Conservation (phyloP, 495 filamentous ascomycete genomes). For the Trichodelitschia bisporula region DNA sequence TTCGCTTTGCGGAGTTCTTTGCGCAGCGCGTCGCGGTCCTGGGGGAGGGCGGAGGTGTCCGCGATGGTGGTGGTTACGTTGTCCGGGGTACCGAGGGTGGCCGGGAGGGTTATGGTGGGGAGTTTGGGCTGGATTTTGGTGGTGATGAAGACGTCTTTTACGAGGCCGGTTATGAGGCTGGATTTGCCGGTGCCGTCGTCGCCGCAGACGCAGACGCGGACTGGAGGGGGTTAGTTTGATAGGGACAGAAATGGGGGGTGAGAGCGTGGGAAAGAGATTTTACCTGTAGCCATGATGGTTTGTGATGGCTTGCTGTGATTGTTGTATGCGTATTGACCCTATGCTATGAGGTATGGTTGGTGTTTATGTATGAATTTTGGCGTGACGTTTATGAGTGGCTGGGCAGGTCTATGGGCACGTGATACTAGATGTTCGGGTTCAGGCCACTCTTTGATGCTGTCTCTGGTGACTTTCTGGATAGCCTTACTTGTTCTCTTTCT, state of each 20-base stretch:
- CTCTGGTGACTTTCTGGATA: no score
- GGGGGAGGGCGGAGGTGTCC: conserved; percentile 85
- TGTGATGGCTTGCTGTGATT: no score
- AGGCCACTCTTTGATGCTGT: no score
- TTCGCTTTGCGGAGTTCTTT: conserved; percentile 93
- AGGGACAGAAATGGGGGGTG: background rate
- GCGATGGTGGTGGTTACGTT: conserved; percentile 92
- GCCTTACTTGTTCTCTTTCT: no score
- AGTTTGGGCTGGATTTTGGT: conserved; percentile 86
- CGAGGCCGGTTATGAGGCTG: conserved; percentile 51
- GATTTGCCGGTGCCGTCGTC: conserved; percentile 56
- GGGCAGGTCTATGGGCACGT: no score
- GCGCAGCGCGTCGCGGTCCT: conserved; percentile 65
- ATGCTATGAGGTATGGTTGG: no score
- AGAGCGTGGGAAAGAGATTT: background rate
- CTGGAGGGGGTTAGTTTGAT: no score
- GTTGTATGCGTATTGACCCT: no score
- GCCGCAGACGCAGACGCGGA: conserved; percentile 88
- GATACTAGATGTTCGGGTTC: no score
- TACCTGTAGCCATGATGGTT: conserved; percentile 13
- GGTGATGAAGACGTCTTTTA: conserved; percentile 84
- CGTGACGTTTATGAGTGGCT: no score
- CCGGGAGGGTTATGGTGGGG: conserved; percentile 80
- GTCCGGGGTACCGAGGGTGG: conserved; percentile 66
- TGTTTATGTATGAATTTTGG: no score